These are phyloP conservation scores for Tagetes erecta DNA, from an alignment of 129 eudicot genomes.

Conservation along the genomic window DNA sequence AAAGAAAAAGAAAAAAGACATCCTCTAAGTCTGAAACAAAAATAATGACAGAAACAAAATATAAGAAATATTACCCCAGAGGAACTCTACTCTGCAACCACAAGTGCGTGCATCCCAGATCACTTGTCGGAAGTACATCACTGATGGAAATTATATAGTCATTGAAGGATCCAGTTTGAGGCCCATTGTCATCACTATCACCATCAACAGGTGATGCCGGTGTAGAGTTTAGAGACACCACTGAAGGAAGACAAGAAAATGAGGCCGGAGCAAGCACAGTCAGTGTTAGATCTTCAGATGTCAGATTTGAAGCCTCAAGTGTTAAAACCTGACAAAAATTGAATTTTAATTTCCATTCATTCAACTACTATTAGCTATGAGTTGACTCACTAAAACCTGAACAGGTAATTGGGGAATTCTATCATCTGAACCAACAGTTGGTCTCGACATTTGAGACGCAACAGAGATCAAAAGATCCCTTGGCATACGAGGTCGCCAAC, in stretches of 20 bases:
- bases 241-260: constrained; percentile 65
- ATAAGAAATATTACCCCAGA: constrained; percentile 62
- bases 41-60: constrained; percentile 6
- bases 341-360: constrained; percentile 5
- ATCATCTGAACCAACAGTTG: constrained; percentile 60
- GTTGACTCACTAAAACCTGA: constrained; percentile 55
- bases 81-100: constrained; percentile 99
- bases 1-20: constrained; percentile 12
- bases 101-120: constrained; percentile 83
- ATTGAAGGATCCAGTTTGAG: constrained; percentile 39
- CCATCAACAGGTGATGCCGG: constrained; percentile 56
- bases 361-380: not conserved
- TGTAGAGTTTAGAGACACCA: constrained; percentile 66
- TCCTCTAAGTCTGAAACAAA: constrained; percentile 12
- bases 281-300: constrained; percentile 79
- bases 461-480: constrained; percentile 89
- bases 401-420: constrained; percentile 75
- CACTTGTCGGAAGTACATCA: constrained; percentile 75
- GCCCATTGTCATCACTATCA: constrained; percentile 42
- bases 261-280: constrained; percentile 97
- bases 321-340: constrained; percentile 68
- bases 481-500: constrained; percentile 89
- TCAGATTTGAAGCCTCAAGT: constrained; percentile 94
- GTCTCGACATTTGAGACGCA: constrained; percentile 86
- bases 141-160: constrained; percentile 49